Conservation (phyloP, 75 land plant genomes). For the Sequoiadendron giganteum region DNA sequence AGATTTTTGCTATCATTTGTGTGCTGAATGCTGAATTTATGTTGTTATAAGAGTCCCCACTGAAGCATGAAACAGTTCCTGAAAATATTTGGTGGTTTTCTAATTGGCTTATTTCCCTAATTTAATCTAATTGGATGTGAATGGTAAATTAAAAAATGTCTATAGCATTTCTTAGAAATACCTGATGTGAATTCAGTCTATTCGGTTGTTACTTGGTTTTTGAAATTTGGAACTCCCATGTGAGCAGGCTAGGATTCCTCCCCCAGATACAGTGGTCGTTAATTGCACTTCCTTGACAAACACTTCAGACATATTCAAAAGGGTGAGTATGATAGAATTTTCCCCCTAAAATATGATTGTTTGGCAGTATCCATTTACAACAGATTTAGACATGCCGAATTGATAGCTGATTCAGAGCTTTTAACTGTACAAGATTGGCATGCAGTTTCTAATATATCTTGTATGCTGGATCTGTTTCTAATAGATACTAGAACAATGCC, state of each 20-base stretch:
- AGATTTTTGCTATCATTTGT: neutral
- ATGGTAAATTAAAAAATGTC: neutral
- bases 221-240: neutral
- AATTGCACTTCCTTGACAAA: conserved; percentile 78
- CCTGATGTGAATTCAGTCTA: neutral
- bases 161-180: neutral
- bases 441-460: neutral
- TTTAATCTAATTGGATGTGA: neutral
- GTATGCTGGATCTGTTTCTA: neutral
- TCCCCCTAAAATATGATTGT: neutral
- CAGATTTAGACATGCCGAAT: neutral
- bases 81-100: neutral
- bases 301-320: conserved; percentile 66
- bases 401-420: neutral
- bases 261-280: conserved; percentile 49
- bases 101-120: neutral
- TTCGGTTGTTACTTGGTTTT: neutral
- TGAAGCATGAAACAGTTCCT: neutral
- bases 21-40: neutral
- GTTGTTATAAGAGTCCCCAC: neutral
- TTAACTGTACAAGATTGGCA: neutral
- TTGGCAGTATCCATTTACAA: neutral
- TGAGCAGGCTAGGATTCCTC: conserved; percentile 47
- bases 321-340: conserved; percentile 36
- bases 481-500: conserved; percentile 53